phyloP scores from a whole-genome alignment of 306 rosid genomes.

The Prunus kanzakura region DNA sequence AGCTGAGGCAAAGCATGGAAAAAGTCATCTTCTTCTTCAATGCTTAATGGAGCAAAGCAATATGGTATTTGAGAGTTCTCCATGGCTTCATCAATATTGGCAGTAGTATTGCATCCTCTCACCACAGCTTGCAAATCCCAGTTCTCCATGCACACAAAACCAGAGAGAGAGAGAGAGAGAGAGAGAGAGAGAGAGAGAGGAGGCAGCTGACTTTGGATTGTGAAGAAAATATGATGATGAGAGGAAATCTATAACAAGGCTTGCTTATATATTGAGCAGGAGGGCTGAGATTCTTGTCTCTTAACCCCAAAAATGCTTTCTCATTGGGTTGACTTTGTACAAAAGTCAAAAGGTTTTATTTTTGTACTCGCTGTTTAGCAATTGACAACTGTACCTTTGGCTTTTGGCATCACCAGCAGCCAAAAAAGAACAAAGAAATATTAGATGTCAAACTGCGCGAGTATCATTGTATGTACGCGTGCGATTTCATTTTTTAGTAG shows the following conservation, averaged over 20 bases:
- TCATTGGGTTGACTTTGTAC: conserved; percentile 43
- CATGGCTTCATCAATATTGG: conserved; percentile 19
- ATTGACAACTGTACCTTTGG: not conserved
- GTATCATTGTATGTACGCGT: not conserved
- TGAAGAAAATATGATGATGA: conserved; percentile 16
- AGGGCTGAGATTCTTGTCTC: conserved; percentile 10
- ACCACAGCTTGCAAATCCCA: conserved; percentile 93
- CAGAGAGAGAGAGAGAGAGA: conserved; percentile 5
- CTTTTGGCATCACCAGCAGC: conserved; percentile 10
- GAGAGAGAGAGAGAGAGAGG: not conserved
- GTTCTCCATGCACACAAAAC: conserved; percentile 41
- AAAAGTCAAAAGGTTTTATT: conserved; percentile 41
- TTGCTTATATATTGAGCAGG: conserved; percentile 22
- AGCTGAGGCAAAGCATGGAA: conserved; percentile 39
- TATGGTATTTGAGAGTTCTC: conserved; percentile 1
- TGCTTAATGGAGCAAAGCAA: conserved; percentile 19
- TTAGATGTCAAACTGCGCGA: not conserved
- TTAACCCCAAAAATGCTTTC: conserved; percentile 8
- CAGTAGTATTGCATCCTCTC: conserved; percentile 38
- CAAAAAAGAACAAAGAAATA: conserved; percentile 3
- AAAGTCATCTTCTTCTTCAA: conserved; percentile 31
- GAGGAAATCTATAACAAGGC: conserved; percentile 26
- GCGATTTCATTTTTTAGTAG: not conserved
- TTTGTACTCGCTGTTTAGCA: conserved; percentile 13
- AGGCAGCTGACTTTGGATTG: conserved; percentile 17